phyloP scores from a whole-genome alignment of 176 grass and related monocot species.

The Thalia dealbata region DNA sequence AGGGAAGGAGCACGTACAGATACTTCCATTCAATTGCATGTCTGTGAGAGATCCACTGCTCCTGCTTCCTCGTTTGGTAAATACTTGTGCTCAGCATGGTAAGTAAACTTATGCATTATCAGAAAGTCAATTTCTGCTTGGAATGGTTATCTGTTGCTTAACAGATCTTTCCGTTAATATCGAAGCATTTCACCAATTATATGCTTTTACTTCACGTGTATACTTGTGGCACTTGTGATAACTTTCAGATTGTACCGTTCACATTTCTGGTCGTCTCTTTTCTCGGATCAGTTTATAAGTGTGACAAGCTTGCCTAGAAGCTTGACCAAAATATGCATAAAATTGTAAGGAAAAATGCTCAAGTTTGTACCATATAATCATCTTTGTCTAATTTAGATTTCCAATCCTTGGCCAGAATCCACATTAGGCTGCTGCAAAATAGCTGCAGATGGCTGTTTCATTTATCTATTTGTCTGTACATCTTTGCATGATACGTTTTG shows the following conservation, averaged over 20 bases:
- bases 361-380: background rate
- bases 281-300: background rate
- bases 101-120: slow-evolving; percentile 21
- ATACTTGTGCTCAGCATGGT: slow-evolving; percentile 65
- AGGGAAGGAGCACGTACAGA: slow-evolving; percentile 19
- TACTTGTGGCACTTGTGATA: too few relatives aligned
- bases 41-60: slow-evolving; percentile 80
- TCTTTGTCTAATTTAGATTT: background rate
- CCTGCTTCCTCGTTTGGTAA: slow-evolving; percentile 63
- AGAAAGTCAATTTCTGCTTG: background rate
- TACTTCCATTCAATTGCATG: slow-evolving; percentile 99
- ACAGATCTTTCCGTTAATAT: background rate
- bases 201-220: background rate
- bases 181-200: background rate
- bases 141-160: background rate
- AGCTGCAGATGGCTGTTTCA: background rate
- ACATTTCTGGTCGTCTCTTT: too few relatives aligned
- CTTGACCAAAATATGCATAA: background rate
- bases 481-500: too few relatives aligned
- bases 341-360: background rate
- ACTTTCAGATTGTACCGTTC: too few relatives aligned
- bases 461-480: background rate
- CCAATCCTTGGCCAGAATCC: background rate
- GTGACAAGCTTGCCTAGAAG: too few relatives aligned
- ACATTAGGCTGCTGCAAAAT: background rate